These are phyloP conservation scores for Erodium chrysanthum DNA, from an alignment of 441 rosid species.

Conservation along the genomic window DNA sequence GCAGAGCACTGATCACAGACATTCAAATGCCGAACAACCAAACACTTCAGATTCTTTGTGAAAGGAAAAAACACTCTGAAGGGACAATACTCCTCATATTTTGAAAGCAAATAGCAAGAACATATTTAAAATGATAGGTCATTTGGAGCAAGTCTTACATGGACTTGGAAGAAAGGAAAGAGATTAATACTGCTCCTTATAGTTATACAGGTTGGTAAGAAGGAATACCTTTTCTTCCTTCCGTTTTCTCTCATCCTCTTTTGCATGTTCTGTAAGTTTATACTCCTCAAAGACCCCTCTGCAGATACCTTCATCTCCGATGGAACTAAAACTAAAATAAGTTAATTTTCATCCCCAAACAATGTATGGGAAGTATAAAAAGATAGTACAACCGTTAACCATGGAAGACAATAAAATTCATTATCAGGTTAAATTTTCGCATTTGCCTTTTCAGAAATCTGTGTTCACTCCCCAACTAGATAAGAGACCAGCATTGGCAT, in stretches of 20 bases:
- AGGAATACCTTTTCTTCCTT: conserved; percentile 43
- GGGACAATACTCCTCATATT: not conserved
- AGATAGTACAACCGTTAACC: not conserved
- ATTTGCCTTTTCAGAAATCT: too few relatives aligned
- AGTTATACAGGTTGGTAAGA: not conserved
- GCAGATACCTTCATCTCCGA: conserved; percentile 48
- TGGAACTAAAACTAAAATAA: conserved; percentile 26
- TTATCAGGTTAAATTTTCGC: too few relatives aligned
- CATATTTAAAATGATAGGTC: not conserved
- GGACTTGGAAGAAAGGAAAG: not conserved
- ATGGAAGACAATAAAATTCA: not conserved
- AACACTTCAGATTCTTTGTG: too few relatives aligned
- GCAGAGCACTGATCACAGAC: too few relatives aligned
- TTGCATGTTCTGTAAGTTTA: conserved; percentile 42
- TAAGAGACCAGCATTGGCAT: too few relatives aligned
- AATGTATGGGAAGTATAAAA: not conserved
- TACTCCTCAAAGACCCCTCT: conserved; percentile 45
- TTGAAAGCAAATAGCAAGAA: not conserved
- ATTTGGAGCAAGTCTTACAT: not conserved
- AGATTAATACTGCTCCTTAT: not conserved
- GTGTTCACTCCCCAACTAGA: too few relatives aligned
- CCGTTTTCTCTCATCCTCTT: conserved; percentile 34
- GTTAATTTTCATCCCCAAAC: not conserved
- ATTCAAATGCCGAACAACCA: too few relatives aligned
- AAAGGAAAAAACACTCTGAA: not conserved